These are phyloP conservation scores for Cryptococcus deneoformans DNA, from an alignment of 1,284 basidiomycete genomes.

Conservation along the genomic window DNA sequence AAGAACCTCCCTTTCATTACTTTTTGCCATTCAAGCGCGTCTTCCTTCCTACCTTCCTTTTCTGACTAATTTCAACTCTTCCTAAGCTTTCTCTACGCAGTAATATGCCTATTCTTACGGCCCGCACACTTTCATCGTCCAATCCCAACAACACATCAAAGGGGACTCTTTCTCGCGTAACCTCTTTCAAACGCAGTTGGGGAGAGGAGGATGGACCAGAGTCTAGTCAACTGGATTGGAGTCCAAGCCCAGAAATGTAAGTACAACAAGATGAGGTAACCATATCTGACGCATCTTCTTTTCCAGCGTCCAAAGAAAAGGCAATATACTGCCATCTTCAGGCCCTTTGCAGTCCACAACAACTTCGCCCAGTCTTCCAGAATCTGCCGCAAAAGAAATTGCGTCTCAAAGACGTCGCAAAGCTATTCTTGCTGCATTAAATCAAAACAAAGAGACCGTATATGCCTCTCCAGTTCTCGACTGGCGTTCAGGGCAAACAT, in stretches of 20 bases:
- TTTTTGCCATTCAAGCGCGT: too few relatives aligned
- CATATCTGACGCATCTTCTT: neutral
- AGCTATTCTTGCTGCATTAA: conserved; percentile 43
- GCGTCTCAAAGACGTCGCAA: conserved; percentile 31
- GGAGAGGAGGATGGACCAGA: conserved; percentile 26
- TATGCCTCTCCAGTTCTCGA: conserved; percentile 1
- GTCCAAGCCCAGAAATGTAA: conserved; percentile 21
- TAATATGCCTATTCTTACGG: neutral
- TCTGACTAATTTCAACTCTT: too few relatives aligned
- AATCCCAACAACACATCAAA: neutral
- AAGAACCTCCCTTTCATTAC: too few relatives aligned
- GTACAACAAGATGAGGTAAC: neutral
- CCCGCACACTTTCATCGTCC: neutral
- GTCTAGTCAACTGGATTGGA: conserved; percentile 11
- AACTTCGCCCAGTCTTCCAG: neutral
- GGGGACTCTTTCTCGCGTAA: conserved; percentile 30
- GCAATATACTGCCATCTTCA: conserved; percentile 7
- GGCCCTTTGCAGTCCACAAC: neutral
- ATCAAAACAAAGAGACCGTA: conserved; percentile 12
- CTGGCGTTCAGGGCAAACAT: neutral
- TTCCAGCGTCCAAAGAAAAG: conserved; percentile 11
- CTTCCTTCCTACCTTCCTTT: too few relatives aligned
- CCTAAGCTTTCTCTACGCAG: neutral
- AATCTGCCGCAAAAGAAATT: neutral
- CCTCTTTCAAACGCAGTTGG: conserved; percentile 41